Conservation (phyloP, 2,329 filamentous ascomycete genomes). For the Xylogone sp. region DNA sequence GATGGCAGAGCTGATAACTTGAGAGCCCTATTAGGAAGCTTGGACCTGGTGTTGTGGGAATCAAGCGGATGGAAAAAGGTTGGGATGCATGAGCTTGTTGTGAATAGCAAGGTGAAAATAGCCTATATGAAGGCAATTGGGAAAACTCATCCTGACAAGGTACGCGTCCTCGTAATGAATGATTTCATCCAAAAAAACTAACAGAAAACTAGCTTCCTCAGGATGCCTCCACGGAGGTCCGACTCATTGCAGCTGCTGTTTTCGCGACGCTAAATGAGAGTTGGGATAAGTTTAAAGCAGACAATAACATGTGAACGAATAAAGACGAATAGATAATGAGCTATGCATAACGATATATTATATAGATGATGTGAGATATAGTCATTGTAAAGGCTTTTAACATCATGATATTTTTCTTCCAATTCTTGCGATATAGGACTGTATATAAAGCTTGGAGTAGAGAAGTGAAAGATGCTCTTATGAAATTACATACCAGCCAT, state of each 20-base stretch:
- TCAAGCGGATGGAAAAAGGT: constrained; percentile 96
- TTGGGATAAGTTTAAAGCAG: constrained; percentile 69
- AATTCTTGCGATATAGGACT: not conserved
- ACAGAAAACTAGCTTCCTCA: constrained; percentile 51
- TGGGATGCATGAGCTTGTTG: constrained; percentile 85
- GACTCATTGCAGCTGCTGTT: constrained; percentile 61
- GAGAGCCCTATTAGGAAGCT: constrained; percentile 77
- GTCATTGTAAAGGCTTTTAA: not conserved
- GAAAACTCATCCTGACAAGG: constrained; percentile 98
- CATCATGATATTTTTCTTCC: not conserved
- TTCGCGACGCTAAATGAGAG: constrained; percentile 69
- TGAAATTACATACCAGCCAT: too few relatives aligned
- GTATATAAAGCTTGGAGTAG: not conserved
- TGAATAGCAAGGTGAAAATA: constrained; percentile 95
- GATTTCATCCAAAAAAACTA: not conserved
- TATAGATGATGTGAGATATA: not conserved
- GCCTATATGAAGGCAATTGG: constrained; percentile 99
- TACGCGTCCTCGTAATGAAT: constrained; percentile 40
- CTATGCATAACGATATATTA: not conserved
- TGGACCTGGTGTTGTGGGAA: constrained; percentile 89
- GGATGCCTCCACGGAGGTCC: constrained; percentile 61
- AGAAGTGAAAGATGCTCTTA: not conserved
- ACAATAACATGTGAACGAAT: constrained; percentile 54
- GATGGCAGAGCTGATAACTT: constrained; percentile 92
- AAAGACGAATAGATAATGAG: not conserved